A percentile compares a stretch with the other conserved stretches of the same genome.
Evolutionary conservation across 2,329 filamentous ascomycete species (phyloP).

Genomic region (Hirsutella minnesotensis): DNA sequence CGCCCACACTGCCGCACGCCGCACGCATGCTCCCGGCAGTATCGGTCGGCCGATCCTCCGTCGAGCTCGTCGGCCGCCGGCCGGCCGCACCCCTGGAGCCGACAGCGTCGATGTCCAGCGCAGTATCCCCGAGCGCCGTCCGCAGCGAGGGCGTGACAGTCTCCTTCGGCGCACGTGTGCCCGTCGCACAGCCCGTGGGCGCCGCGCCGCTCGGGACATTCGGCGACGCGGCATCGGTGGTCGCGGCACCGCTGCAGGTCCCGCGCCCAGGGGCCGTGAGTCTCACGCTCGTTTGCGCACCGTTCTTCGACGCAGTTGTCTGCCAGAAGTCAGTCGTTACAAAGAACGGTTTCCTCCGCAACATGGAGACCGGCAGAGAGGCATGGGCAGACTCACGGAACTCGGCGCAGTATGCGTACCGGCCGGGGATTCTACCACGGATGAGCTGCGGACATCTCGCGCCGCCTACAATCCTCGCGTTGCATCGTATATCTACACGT

Average conservation of each 20-base stretch:
- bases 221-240: background rate
- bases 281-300: background rate
- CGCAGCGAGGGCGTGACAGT: background rate
- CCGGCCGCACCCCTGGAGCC: background rate
- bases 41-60: background rate
- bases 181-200: background rate
- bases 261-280: background rate
- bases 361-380: background rate
- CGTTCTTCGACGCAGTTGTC: conserved; percentile 1
- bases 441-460: background rate
- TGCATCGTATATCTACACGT: background rate
- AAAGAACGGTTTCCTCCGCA: background rate
- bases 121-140: too few species aligned
- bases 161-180: background rate
- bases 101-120: background rate
- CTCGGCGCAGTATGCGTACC: background rate
- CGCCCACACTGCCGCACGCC: background rate
- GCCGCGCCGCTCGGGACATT: background rate
- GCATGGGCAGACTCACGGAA: background rate
- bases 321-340: background rate
- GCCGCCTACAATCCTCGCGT: background rate
- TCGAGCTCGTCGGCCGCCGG: background rate
- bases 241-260: background rate
- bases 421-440: background rate
- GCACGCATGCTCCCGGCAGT: background rate